Conservation (phyloP, 306 rosid species). For the Cucumis sativus region Cucumber_9930_V3 NC_026659.2:4181501-4182000, state of each 20-base stretch:
- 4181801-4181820: constrained; percentile 7
- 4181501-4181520: neutral
- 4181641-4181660: neutral
- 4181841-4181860: neutral
- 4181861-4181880: neutral
- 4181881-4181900: constrained; percentile 38
- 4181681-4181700: neutral
- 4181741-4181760: constrained; percentile 53
- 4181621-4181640: neutral
- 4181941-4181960: constrained; percentile 70
- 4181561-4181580: neutral
- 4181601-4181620: neutral
- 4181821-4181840: neutral
- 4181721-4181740: constrained; percentile 50
- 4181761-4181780: constrained; percentile 41
- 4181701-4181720: constrained; percentile 13
- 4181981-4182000: constrained; percentile 38
- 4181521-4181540: neutral
- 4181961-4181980: constrained; percentile 74
- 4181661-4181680: neutral
- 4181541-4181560: neutral
- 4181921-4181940: constrained; percentile 47
- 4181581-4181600: neutral
- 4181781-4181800: constrained; percentile 11
- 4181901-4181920: constrained; percentile 42